Base-by-base conservation (phyloP, 768 basidiomycete genomes). In the Ramaria sp. region DNA sequence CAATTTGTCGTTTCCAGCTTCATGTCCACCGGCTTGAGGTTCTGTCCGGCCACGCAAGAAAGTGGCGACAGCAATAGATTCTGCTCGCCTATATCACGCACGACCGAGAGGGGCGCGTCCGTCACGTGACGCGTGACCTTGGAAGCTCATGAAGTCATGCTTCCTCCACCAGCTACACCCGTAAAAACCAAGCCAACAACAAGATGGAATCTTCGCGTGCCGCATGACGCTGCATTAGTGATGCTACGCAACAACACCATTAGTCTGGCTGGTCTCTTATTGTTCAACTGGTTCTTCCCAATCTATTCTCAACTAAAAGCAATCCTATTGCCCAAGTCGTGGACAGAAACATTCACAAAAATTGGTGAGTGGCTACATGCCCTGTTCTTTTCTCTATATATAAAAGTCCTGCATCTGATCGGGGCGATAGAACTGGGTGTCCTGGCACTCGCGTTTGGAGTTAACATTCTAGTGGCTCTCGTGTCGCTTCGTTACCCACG, bases 241-340 rank as follows among this genome's bases (percentile, higher is more conserved):
- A 45, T 55, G 42, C 53, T 55, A 27, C 34, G 53, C 13, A 55
- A 55, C 20, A 55, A 55, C 18, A 24, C 47, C 44, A 15, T 25
- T 20, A 41, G 28, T 8, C 25, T 55, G 12, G 22, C 39, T 10
- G 42, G 22, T 20, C 43, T 55, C 30, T 32, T 48, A n/a, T 48
- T 55, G 28, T 37, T 55, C 41, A 55, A 55, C 22, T 55, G 44
- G 43, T 55, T 55, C 44, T 47, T 55, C 28, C 53, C 53, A 18
- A 45, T 55, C 15, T 55, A 55, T 36, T 41, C 53, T 10, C 43
- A 18, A 32, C 12, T 55, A 13, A 55, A 55, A n/a, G 34, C 34
- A 16, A 10, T 48, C 32, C 27, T 55, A 15, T 45, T 55, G 18
- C 53, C 53, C 18, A 47, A 13, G 16, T 36, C 44, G 20, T 55